These are phyloP conservation scores for Gautieria morchelliformis DNA, from an alignment of 768 basidiomycete genomes.

Conservation along the genomic window DNA sequence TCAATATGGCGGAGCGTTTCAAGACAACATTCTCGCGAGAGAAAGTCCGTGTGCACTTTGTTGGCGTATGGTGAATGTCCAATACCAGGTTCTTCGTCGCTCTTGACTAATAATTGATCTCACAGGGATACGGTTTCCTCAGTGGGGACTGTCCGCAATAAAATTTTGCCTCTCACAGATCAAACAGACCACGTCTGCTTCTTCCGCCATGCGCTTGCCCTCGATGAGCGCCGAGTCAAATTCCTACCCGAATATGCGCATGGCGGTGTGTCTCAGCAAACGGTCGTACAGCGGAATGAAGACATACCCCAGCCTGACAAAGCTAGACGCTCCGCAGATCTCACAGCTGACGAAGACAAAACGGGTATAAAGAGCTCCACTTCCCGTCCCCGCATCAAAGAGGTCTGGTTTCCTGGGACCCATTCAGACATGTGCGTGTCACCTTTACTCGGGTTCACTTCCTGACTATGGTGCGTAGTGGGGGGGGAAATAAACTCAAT, in stretches of 20 bases:
- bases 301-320: not conserved
- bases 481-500: slow-evolving; percentile 14
- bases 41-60: slow-evolving; percentile 31
- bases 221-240: slow-evolving; percentile 39
- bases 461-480: slow-evolving; percentile 5
- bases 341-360: not conserved
- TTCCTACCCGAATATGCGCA: slow-evolving; percentile 36
- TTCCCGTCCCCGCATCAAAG: slow-evolving; percentile 19
- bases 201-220: slow-evolving; percentile 38
- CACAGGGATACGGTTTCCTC: slow-evolving; percentile 41
- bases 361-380: too few relatives aligned
- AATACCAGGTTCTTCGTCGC: not conserved
- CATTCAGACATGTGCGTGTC: slow-evolving; percentile 30
- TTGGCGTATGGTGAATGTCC: slow-evolving; percentile 28
- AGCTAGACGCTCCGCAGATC: slow-evolving; percentile 1
- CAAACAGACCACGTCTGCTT: slow-evolving; percentile 26
- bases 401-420: slow-evolving; percentile 34
- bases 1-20: slow-evolving; percentile 17
- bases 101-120: too few relatives aligned
- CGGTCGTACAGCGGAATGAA: not conserved
- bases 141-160: slow-evolving; percentile 26
- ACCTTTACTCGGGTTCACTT: not conserved
- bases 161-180: slow-evolving; percentile 24
- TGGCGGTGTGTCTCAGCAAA: not conserved
- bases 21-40: slow-evolving; percentile 26